A percentile compares a stretch with the other conserved stretches of the same genome.
Conservation (phyloP, 495 filamentous ascomycete species). For the Recurvomyces mirabilis region DNA sequence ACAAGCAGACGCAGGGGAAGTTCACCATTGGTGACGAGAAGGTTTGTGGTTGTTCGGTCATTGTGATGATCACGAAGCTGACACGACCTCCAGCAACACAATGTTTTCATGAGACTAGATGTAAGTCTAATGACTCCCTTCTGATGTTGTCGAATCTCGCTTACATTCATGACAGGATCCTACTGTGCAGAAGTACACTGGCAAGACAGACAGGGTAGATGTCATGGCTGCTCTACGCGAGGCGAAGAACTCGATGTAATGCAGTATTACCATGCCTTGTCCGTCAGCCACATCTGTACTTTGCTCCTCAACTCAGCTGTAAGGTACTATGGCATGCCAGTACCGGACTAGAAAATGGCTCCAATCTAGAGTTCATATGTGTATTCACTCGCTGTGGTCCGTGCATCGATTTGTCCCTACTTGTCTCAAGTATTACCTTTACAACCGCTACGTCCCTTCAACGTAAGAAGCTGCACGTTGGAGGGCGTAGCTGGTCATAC, state of each 20-base stretch:
- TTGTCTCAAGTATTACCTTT: too few species aligned
- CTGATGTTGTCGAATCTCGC: constrained; percentile 3
- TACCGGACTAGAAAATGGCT: too few species aligned
- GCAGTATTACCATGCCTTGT: too few species aligned
- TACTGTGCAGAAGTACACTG: constrained; percentile 70
- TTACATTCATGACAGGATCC: constrained; percentile 53
- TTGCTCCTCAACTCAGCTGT: too few species aligned
- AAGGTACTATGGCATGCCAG: too few species aligned
- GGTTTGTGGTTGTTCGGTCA: constrained; percentile 37
- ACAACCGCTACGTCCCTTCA: too few species aligned
- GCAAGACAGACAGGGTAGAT: constrained; percentile 68
- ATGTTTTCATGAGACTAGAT: constrained; percentile 89
- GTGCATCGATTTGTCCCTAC: too few species aligned
- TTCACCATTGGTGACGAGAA: constrained; percentile 98
- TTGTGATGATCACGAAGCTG: neutral
- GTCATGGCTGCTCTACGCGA: constrained; percentile 80
- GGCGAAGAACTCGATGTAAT: constrained; percentile 65
- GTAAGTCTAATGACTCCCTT: constrained; percentile 38
- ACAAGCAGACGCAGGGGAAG: constrained; percentile 83
- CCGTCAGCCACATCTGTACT: too few species aligned
- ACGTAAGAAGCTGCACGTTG: too few species aligned
- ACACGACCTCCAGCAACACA: constrained; percentile 55
- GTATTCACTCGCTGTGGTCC: too few species aligned
- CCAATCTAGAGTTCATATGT: too few species aligned
- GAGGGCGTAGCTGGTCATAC: too few species aligned